phyloP scores from a whole-genome alignment of 2,329 filamentous ascomycete genomes.

The Paecilomyces formosus region DNA sequence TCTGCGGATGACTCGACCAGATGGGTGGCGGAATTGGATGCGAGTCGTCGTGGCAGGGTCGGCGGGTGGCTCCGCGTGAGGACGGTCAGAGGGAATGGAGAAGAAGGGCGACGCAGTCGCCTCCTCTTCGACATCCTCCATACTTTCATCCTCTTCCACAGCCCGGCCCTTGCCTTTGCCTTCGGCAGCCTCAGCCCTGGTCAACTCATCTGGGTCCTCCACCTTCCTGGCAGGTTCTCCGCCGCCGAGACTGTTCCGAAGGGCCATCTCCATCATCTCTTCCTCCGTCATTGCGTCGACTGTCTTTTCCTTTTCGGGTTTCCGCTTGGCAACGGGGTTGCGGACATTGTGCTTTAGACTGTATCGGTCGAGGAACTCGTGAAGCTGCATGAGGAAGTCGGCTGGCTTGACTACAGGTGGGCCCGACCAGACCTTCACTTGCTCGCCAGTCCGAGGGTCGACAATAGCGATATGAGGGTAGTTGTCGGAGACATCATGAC shows the following conservation, averaged over 20 bases:
- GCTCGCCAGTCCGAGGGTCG: slow-evolving; percentile 90
- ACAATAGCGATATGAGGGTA: slow-evolving; percentile 96
- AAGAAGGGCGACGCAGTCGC: slow-evolving; percentile 46
- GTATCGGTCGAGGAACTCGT: slow-evolving; percentile 96
- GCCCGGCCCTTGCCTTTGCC: slow-evolving; percentile 44
- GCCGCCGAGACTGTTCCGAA: slow-evolving; percentile 76
- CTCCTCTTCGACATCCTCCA: slow-evolving; percentile 30
- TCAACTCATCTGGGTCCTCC: slow-evolving; percentile 81
- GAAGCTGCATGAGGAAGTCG: slow-evolving; percentile 85
- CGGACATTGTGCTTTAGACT: slow-evolving; percentile 81
- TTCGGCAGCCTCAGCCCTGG: slow-evolving; percentile 52
- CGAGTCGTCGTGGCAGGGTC: slow-evolving; percentile 68
- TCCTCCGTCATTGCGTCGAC: slow-evolving; percentile 91
- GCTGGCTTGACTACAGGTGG: slow-evolving; percentile 64
- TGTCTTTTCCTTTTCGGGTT: slow-evolving; percentile 63
- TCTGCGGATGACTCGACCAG: slow-evolving; percentile 77
- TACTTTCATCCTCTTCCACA: slow-evolving; percentile 22
- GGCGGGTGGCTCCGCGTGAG: slow-evolving; percentile 70
- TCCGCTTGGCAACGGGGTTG: slow-evolving; percentile 80
- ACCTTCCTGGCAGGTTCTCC: slow-evolving; percentile 44
- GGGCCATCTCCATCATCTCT: slow-evolving; percentile 89
- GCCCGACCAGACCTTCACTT: slow-evolving; percentile 94
- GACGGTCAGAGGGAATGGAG: slow-evolving; percentile 62
- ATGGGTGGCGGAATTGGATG: slow-evolving; percentile 86
- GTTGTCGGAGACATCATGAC: slow-evolving; percentile 73